phyloP scores from a whole-genome alignment of 2,329 filamentous ascomycete species.

The Arthrobotrys conoides region DNA sequence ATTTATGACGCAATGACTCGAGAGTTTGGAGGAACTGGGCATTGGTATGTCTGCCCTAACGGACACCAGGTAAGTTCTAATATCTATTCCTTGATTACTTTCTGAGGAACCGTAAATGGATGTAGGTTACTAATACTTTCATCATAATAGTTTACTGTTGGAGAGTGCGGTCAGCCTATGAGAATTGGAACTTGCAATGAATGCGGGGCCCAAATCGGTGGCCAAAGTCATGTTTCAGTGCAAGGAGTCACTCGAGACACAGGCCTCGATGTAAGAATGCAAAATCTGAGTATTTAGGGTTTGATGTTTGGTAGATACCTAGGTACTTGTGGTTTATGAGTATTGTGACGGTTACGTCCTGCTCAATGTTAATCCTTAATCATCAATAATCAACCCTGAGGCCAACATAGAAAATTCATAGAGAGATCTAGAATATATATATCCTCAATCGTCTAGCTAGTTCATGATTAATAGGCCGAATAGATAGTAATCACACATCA shows the following conservation, averaged over 20 bases:
- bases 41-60: constrained; percentile 75
- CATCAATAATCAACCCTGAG: no score
- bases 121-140: background rate
- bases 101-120: no score
- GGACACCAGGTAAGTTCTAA: constrained; percentile 69
- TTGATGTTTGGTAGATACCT: background rate
- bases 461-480: no score
- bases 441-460: no score
- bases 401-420: no score
- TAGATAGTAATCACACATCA: no score
- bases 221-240: constrained; percentile 23
- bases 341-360: no score
- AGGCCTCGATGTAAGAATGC: constrained; percentile 26
- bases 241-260: constrained; percentile 16
- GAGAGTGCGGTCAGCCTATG: constrained; percentile 42
- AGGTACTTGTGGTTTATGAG: no score
- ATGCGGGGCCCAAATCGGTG: constrained; percentile 43
- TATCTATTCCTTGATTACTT: no score
- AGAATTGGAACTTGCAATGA: constrained; percentile 38
- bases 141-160: constrained; percentile 35
- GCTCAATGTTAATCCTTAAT: no score
- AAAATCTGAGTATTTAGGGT: background rate
- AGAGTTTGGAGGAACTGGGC: constrained; percentile 71
- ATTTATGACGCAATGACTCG: constrained; percentile 71
- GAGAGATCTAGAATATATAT: no score